Conservation (phyloP, 78 protist species). For the Isochrysis galbana region DNA sequence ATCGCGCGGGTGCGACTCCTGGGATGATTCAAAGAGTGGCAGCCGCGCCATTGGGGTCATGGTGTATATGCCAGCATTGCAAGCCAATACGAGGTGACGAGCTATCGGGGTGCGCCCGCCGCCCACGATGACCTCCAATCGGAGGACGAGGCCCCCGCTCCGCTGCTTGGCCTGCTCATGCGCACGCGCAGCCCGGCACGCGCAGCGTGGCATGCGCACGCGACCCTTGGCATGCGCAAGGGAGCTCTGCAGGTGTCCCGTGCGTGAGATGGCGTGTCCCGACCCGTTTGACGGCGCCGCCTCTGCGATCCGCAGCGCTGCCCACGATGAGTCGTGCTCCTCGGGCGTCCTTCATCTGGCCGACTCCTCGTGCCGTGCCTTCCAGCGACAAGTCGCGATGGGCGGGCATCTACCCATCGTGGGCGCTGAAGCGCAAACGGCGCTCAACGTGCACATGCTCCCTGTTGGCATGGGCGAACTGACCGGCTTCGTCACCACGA, state of each 20-base stretch:
- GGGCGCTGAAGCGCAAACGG: not conserved
- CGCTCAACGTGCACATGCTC: not conserved
- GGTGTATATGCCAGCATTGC: not conserved
- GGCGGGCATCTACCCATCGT: not conserved
- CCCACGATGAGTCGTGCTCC: no score
- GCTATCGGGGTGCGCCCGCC: not conserved
- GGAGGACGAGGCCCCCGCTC: no score
- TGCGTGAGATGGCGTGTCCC: no score
- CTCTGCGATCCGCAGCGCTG: no score
- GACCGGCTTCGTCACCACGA: not conserved
- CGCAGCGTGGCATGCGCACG: no score
- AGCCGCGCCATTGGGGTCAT: not conserved
- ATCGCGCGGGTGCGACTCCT: no score
- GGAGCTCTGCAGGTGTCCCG: no score
- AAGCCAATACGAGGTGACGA: not conserved
- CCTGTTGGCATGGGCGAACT: not conserved
- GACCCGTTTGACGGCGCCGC: not conserved
- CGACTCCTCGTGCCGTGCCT: not conserved
- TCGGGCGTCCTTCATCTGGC: not conserved
- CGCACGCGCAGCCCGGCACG: no score
- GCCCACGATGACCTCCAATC: no score
- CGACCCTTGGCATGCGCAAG: no score
- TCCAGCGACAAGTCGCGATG: not conserved
- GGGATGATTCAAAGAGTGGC: not conserved
- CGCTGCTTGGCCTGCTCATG: no score